A percentile compares a stretch with the other conserved stretches of the same genome.
phyloP scores from a whole-genome alignment of 164 flowering plant genomes.

The Piper longum region DNA sequence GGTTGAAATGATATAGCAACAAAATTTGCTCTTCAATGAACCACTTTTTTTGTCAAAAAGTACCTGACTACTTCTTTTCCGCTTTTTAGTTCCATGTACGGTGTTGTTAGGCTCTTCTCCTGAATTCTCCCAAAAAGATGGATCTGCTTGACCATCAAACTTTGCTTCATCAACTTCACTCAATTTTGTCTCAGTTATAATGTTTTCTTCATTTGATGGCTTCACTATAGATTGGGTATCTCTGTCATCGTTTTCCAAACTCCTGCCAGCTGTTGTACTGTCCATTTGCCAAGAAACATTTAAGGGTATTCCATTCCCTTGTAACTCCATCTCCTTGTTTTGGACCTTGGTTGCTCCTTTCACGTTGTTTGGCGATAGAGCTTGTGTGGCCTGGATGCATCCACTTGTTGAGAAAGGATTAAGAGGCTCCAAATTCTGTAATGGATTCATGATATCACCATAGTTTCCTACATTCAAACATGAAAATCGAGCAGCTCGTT shows the following conservation, averaged over 20 bases:
- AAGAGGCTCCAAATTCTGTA: slow-evolving; percentile 23
- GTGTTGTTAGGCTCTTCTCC: slow-evolving; percentile 29
- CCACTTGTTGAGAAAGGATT: slow-evolving; percentile 30
- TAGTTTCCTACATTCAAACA: slow-evolving; percentile 63
- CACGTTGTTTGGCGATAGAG: slow-evolving; percentile 14
- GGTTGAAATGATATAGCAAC: neutral
- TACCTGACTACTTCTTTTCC: slow-evolving; percentile 68
- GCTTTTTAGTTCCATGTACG: slow-evolving; percentile 45
- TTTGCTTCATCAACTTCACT: slow-evolving; percentile 64
- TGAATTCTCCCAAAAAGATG: slow-evolving; percentile 23
- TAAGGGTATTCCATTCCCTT: slow-evolving; percentile 19
- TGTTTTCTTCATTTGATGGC: slow-evolving; percentile 38
- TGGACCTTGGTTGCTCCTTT: slow-evolving; percentile 17
- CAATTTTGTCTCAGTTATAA: slow-evolving; percentile 27
- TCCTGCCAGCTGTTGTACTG: slow-evolving; percentile 23
- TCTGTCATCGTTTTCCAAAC: slow-evolving; percentile 30
- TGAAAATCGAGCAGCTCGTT: slow-evolving; percentile 84
- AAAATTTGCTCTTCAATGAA: neutral
- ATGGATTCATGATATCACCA: slow-evolving; percentile 43
- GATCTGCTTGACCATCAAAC: slow-evolving; percentile 34
- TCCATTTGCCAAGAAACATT: slow-evolving; percentile 29
- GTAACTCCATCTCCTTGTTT: slow-evolving; percentile 28
- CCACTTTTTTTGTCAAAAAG: neutral
- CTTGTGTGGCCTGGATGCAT: slow-evolving; percentile 29
- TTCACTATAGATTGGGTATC: slow-evolving; percentile 22